Conservation (phyloP, 495 filamentous ascomycete genomes). For the Lindgomyces ingoldianus region DNA sequence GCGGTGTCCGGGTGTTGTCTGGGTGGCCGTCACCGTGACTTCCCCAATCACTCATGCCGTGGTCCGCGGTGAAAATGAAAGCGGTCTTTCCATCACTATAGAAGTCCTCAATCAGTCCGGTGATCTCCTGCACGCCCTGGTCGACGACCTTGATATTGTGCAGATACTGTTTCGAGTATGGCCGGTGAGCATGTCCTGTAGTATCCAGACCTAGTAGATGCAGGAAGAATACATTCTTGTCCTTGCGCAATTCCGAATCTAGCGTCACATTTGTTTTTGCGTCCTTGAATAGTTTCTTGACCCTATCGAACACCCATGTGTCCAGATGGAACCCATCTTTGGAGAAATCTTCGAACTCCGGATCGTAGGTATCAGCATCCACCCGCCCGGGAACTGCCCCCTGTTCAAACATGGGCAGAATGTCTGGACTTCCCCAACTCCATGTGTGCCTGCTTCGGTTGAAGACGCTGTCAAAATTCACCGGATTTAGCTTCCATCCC, state of each 20-base stretch:
- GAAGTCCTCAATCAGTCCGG: slow-evolving; percentile 80
- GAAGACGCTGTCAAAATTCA: slow-evolving; percentile 98
- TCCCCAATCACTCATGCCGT: slow-evolving; percentile 99
- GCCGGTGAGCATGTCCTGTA: slow-evolving; percentile 81
- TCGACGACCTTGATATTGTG: slow-evolving; percentile 95
- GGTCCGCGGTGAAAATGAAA: slow-evolving; percentile 96
- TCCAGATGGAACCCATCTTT: slow-evolving; percentile 78
- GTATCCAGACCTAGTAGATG: slow-evolving; percentile 97
- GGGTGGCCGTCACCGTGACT: slow-evolving; percentile 98
- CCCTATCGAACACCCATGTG: slow-evolving; percentile 93
- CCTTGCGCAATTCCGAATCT: slow-evolving; percentile 69
- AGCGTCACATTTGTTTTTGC: slow-evolving; percentile 78
- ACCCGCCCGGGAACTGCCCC: slow-evolving; percentile 86
- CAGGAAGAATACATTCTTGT: slow-evolving; percentile 93
- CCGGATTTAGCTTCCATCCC: slow-evolving; percentile 97
- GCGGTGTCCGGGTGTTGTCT: slow-evolving; percentile 92
- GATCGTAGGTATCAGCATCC: slow-evolving; percentile 78
- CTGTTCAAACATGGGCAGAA: slow-evolving; percentile 94
- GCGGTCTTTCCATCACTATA: slow-evolving; percentile 91
- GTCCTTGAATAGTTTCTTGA: slow-evolving; percentile 79
- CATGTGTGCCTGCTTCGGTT: slow-evolving; percentile 95
- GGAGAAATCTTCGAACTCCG: slow-evolving; percentile 89
- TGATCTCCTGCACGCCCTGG: slow-evolving; percentile 78
- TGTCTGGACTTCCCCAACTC: slow-evolving; percentile 99
- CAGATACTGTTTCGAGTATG: slow-evolving; percentile 94